Base-by-base conservation (phyloP, 1,139 yeast species). In the Williopsis jadinii region DNA sequence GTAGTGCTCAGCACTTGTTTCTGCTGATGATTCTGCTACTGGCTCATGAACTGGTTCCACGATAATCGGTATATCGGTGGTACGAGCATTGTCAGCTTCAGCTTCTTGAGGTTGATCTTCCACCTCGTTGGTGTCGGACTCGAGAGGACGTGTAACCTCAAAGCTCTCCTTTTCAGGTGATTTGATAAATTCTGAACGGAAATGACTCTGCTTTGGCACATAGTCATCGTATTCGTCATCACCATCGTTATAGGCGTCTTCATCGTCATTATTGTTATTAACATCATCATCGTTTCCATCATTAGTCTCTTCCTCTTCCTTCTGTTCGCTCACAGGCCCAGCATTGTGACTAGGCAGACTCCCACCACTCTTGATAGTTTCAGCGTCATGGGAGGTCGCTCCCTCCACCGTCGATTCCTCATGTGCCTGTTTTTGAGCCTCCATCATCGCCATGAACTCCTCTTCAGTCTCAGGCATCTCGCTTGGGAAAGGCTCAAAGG, bases 401-500 rank as follows among this genome's bases (percentile, higher is more conserved):
- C 12, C 8, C 30, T 28, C 8, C 30, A 28, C 30, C 27, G n/a
- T 15, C 11, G 13, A 19, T 9, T 27, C 24, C 14, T 10, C 11
- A 3, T 11, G 12, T 19, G 8, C n/a, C 28, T 11, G 28, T 19
- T 4, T 28, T n/a, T 28, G 30, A 28, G 12, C 30, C 30, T 12
- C 28, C 40, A 33, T 32, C 40, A 32, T 33, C 10, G 32, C 34
- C 9, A 37, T 37, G 30, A 32, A 32, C 28, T 32, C 36, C 14
- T 37, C 36, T 28, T 37, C 36, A 10, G 40, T 32, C 13, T 37
- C 40, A 10, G 40, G 40, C 10, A 32, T 19, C 19, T 43, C 48
- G 12, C 42, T 45, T 11, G 49, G 49, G 38, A 46, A 46, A 6
- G 49, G 45, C 8, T 43, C 41, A 28, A 43, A 46, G 2, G 36